A percentile compares a stretch with the other conserved stretches of the same genome.
Evolutionary conservation across 805 yeast genomes (phyloP).

Genomic region (Wickerhamomyces tratensis): DNA sequence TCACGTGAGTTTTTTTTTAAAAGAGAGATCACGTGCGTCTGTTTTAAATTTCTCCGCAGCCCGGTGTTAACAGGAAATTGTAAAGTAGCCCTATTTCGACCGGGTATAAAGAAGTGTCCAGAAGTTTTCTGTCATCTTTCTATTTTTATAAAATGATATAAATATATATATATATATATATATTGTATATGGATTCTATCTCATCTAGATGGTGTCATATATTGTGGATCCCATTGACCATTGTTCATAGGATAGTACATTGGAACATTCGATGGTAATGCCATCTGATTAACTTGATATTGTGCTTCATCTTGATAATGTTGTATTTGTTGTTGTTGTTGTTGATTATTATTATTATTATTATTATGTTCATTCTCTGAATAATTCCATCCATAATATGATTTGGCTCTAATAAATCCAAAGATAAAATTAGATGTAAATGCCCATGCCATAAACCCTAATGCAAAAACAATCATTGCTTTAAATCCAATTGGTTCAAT

Average conservation of each 20-base stretch:
- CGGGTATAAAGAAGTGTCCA: no score
- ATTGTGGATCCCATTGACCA: not conserved
- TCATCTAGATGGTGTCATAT: not conserved
- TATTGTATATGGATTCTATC: no score
- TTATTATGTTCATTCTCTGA: not conserved
- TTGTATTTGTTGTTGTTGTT: slow-evolving; percentile 2
- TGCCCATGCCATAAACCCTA: slow-evolving; percentile 31
- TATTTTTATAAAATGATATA: no score
- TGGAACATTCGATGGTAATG: not conserved
- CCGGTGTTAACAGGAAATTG: no score
- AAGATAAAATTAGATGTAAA: slow-evolving; percentile 55
- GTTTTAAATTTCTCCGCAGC: no score
- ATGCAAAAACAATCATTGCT: slow-evolving; percentile 35
- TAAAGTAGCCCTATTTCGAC: no score
- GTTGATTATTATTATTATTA: not conserved
- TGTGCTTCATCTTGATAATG: slow-evolving; percentile 1
- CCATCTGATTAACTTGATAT: no score
- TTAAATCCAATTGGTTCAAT: slow-evolving; percentile 62
- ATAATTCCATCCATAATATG: slow-evolving; percentile 25
- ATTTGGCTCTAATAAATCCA: slow-evolving; percentile 53
- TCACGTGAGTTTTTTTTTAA: no score
- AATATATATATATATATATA: no score
- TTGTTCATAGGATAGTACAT: no score
- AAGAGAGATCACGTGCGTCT: no score
- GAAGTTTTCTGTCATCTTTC: no score